Evolutionary conservation across 768 basidiomycete species (phyloP).

Genomic region (Asterophora parasitica): DNA sequence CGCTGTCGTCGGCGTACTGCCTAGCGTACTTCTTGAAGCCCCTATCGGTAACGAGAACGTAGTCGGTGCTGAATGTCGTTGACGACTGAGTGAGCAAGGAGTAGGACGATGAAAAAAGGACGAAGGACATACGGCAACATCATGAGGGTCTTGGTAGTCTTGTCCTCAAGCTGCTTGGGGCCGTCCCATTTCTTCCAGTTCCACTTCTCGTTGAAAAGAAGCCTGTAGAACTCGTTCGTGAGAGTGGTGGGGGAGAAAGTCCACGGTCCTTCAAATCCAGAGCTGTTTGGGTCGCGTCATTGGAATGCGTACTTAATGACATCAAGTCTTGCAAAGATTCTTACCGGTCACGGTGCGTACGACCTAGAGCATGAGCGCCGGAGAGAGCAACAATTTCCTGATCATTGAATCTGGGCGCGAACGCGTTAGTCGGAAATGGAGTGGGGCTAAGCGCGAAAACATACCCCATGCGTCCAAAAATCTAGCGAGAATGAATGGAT

Average conservation of each 20-base stretch:
- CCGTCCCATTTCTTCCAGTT: slow-evolving; percentile 95
- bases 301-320: background rate
- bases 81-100: background rate
- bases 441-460: slow-evolving; percentile 1
- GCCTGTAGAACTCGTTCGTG: slow-evolving; percentile 82
- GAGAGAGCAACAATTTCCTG: slow-evolving; percentile 95
- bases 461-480: slow-evolving; percentile 88
- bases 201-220: slow-evolving; percentile 89
- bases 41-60: slow-evolving; percentile 86
- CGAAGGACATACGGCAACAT: slow-evolving; percentile 78
- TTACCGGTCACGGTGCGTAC: slow-evolving; percentile 82
- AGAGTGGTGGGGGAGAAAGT: slow-evolving; percentile 89
- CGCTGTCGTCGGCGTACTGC: slow-evolving; percentile 80
- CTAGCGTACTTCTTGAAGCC: slow-evolving; percentile 85
- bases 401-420: slow-evolving; percentile 67
- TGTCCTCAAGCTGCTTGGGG: slow-evolving; percentile 92
- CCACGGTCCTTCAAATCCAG: slow-evolving; percentile 90
- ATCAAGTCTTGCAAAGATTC: slow-evolving; percentile 6
- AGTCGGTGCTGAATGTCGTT: slow-evolving; percentile 61
- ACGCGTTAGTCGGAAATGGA: background rate
- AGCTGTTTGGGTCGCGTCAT: slow-evolving; percentile 29
- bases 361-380: slow-evolving; percentile 93
- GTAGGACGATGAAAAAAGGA: background rate
- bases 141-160: slow-evolving; percentile 85
- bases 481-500: slow-evolving; percentile 29